Conservation (phyloP, 495 filamentous ascomycete genomes). For the Penicillium coffeae region DNA sequence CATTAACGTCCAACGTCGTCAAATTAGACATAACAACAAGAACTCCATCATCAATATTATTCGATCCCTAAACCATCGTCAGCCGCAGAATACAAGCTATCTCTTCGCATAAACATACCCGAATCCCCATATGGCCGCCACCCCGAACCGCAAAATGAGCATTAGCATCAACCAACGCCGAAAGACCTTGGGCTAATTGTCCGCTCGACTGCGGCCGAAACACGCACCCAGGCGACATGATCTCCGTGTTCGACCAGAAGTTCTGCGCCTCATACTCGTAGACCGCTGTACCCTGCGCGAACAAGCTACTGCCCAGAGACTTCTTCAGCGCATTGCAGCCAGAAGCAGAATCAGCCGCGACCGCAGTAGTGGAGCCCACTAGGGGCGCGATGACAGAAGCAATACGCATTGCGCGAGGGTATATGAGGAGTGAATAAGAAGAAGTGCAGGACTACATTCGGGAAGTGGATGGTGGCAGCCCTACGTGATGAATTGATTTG, state of each 20-base stretch:
- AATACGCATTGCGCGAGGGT: constrained; percentile 18
- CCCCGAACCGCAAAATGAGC: constrained; percentile 37
- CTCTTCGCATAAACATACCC: constrained; percentile 26
- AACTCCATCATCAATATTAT: constrained; percentile 47
- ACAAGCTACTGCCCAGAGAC: constrained; percentile 19
- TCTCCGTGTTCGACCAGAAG: constrained; percentile 39
- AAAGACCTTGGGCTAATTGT: constrained; percentile 24
- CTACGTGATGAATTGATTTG: too few relatives aligned
- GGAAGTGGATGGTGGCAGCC: too few relatives aligned
- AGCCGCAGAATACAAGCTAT: too few relatives aligned
- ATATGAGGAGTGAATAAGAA: not conserved
- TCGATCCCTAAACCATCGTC: constrained; percentile 32
- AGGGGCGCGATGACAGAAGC: constrained; percentile 17
- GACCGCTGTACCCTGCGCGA: constrained; percentile 16
- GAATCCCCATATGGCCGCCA: constrained; percentile 38
- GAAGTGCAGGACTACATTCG: not conserved
- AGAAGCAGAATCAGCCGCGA: not conserved
- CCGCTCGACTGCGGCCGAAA: constrained; percentile 28
- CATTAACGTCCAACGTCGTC: constrained; percentile 26
- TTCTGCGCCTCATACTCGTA: constrained; percentile 31
- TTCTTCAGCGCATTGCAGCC: constrained; percentile 22
- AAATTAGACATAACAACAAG: constrained; percentile 53
- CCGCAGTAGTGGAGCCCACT: constrained; percentile 10
- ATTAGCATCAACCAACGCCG: constrained; percentile 24
- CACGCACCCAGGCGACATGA: constrained; percentile 31